Evolutionary conservation across 305 asterid genomes (phyloP).

Genomic region (Withania somnifera): DNA sequence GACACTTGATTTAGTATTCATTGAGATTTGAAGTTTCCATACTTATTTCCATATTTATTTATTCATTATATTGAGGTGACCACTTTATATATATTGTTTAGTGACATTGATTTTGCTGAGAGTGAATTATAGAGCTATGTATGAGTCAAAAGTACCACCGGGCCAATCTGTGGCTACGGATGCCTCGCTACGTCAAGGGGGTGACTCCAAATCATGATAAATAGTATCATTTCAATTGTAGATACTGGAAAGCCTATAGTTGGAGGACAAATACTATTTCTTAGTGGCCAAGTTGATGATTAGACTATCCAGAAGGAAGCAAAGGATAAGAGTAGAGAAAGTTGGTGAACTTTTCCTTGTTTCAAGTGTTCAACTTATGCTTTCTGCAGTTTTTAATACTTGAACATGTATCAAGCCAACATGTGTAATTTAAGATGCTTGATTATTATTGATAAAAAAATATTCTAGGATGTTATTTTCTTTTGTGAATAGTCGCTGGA

Average conservation of each 20-base stretch:
- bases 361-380: background rate
- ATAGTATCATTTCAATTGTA: slow-evolving; percentile 24
- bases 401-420: background rate
- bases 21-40: too few relatives aligned
- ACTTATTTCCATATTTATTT: too few relatives aligned
- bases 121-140: too few relatives aligned
- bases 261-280: slow-evolving; percentile 85
- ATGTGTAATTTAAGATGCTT: background rate
- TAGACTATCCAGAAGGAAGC: slow-evolving; percentile 98
- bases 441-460: background rate
- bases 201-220: too few relatives aligned
- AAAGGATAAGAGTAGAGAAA: slow-evolving; percentile 89
- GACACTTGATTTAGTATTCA: too few relatives aligned
- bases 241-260: slow-evolving; percentile 97
- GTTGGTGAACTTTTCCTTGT: slow-evolving; percentile 49
- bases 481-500: background rate
- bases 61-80: too few relatives aligned
- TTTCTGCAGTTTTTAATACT: background rate
- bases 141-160: too few relatives aligned
- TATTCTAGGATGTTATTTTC: background rate
- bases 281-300: slow-evolving; percentile 95
- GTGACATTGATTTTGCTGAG: too few relatives aligned
- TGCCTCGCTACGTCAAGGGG: too few relatives aligned
- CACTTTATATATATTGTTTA: too few relatives aligned
- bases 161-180: too few relatives aligned